Percentiles rank a stretch among this genome's conserved stretches.
These are phyloP conservation scores for Ophiocordyceps robertsii DNA, from an alignment of 2,329 filamentous ascomycete species.

Conservation along the genomic window DNA sequence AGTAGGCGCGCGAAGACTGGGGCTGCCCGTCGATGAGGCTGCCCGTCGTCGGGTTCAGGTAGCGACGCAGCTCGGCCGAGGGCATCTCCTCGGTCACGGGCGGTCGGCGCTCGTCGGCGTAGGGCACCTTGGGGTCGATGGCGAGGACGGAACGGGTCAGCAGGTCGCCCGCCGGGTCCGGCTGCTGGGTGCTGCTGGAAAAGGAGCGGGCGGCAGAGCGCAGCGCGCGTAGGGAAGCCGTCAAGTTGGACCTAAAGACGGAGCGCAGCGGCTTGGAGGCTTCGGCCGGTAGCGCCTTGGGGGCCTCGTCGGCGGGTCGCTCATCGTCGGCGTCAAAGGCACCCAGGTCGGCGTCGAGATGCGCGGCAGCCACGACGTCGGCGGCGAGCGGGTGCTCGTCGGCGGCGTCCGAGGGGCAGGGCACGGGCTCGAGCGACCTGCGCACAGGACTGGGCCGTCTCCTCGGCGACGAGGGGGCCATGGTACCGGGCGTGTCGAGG, in stretches of 20 bases:
- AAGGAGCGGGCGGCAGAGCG: conserved; percentile 51
- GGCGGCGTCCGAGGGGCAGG: conserved; percentile 37
- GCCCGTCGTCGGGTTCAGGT: conserved; percentile 48
- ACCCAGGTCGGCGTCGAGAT: conserved; percentile 29
- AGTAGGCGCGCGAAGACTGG: conserved; percentile 26
- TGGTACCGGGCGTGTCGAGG: conserved; percentile 32
- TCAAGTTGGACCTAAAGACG: conserved; percentile 57
- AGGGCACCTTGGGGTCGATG: conserved; percentile 52
- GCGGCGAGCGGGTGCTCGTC: conserved; percentile 38
- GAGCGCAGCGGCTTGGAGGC: conserved; percentile 37
- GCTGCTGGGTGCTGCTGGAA: conserved; percentile 47
- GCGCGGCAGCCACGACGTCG: conserved; percentile 8
- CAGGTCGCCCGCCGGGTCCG: conserved; percentile 53
- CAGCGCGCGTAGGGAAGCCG: conserved; percentile 50
- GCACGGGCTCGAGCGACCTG: conserved; percentile 38
- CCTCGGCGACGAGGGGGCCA: conserved; percentile 16
- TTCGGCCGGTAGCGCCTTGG: conserved; percentile 15
- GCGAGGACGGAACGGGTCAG: conserved; percentile 54
- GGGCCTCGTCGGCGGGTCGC: conserved; percentile 14
- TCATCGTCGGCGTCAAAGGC: conserved; percentile 7
- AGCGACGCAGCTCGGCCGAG: conserved; percentile 51
- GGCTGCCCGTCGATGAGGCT: conserved; percentile 17
- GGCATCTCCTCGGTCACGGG: conserved; percentile 50
- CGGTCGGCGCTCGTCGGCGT: conserved; percentile 53
- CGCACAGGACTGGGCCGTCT: conserved; percentile 27